Base-by-base conservation (phyloP, 2,329 filamentous ascomycete genomes). In the Aureobasidium uvarum region DNA sequence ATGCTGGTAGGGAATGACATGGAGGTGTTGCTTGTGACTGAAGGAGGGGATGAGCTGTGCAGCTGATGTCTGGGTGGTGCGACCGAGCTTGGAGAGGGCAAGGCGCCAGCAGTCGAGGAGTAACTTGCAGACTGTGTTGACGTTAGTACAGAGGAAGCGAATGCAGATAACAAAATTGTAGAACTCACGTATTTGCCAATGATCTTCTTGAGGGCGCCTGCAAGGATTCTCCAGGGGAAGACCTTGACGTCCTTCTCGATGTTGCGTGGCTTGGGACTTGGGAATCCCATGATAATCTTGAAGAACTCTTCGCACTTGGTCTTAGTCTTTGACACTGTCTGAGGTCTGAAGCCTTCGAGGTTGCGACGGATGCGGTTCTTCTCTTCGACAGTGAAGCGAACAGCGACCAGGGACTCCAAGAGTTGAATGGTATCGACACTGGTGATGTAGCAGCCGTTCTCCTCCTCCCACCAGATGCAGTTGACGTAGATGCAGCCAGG, bases 191-290 rank as follows among this genome's bases (percentile, higher is more conserved):
- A 99, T 89, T 99, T 99, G 73, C 91, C 89, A 75, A 99, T 96
- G 73, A 99, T 98, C 82, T 99, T 99, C 84, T 96, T 96, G 70
- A 99, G 83, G 0, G 95, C 94, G 67, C 87, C 85, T 56, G 86
- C 85, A 51, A 99, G 83, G 67, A 95, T 91, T 77, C 92, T 95
- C 95, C 95, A 99, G 5, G 92, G 89, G 74, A 98, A 99, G 14
- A 98, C 95, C 80, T 99, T 99, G 74, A 99, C 93, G 73, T 98
- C 94, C 80, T 99, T 99, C 81, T 98, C 95, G 69, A 99, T 99
- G 74, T 98, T 97, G 68, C 95, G 85, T 20, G 95, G 95, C 78
- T 98, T 98, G 1, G 95, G 95, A 67, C 89, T 91, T 14, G 92
- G 92, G 74, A 98, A 98, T 1, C 87, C 91, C 95, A 99, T 99